Conservation (phyloP, 306 rosid species). For the Medicago ruthenica region DNA sequence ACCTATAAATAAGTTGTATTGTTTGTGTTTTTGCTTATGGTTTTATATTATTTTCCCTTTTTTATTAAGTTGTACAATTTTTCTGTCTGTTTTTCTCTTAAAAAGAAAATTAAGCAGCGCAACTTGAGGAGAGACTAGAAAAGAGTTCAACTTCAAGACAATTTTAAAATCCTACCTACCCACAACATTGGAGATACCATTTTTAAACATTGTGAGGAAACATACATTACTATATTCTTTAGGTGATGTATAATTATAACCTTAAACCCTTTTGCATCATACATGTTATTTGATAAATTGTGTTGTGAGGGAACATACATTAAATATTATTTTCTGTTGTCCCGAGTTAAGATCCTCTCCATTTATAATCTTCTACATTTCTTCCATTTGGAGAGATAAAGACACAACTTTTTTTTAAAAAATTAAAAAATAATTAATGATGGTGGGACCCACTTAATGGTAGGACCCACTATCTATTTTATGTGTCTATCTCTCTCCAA, state of each 20-base stretch:
- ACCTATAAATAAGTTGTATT: constrained; percentile 41
- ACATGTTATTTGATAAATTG: neutral
- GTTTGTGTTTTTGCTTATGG: neutral
- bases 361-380: too few relatives aligned
- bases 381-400: too few relatives aligned
- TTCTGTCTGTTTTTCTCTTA: constrained; percentile 2
- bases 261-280: neutral
- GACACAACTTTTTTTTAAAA: too few relatives aligned
- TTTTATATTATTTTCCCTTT: neutral
- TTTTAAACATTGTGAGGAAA: neutral
- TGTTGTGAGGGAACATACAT: neutral
- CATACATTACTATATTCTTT: neutral
- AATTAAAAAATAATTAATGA: too few relatives aligned
- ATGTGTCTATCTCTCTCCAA: too few relatives aligned
- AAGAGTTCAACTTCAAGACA: neutral
- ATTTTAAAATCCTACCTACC: neutral
- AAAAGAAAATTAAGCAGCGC: neutral
- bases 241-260: neutral
- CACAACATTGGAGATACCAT: neutral
- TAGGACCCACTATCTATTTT: too few relatives aligned
- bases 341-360: too few relatives aligned
- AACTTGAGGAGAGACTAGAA: neutral
- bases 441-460: too few relatives aligned
- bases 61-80: neutral
- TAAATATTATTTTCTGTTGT: neutral